Evolutionary conservation across 345 rosid species (phyloP).

Genomic region (Salix purpurea): DNA sequence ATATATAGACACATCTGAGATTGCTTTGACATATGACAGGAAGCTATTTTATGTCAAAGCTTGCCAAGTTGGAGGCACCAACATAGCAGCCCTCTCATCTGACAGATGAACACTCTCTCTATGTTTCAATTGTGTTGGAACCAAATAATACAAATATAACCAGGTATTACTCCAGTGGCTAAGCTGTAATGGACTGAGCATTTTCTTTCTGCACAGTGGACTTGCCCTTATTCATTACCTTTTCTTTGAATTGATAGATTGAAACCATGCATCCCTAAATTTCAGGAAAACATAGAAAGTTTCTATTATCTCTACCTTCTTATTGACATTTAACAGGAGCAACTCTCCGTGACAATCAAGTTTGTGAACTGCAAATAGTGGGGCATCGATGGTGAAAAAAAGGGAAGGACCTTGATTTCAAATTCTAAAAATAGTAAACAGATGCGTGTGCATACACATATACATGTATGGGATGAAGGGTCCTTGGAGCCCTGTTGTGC

Average conservation of each 20-base stretch:
- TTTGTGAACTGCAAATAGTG: background rate
- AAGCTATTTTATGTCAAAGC: slow-evolving; percentile 6
- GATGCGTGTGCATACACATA: background rate
- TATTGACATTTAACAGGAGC: background rate
- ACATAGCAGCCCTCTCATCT: background rate
- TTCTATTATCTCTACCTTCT: background rate
- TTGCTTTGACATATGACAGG: background rate
- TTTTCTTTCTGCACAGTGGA: background rate
- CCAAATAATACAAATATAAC: background rate
- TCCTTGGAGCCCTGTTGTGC: no score
- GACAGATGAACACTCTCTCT: slow-evolving; percentile 2
- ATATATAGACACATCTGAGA: no score
- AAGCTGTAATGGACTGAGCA: background rate
- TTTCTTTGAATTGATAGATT: background rate
- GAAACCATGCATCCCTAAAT: background rate
- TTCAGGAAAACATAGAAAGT: background rate
- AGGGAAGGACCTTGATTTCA: background rate
- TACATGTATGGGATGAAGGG: no score
- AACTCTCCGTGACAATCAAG: background rate
- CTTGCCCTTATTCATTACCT: background rate
- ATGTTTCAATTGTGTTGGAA: background rate
- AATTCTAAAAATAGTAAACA: background rate
- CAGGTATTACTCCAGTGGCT: background rate
- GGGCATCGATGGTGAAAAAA: no score
- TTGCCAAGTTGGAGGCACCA: slow-evolving; percentile 2